These are phyloP conservation scores for Fusarium phyllophilum DNA, from an alignment of 2,329 filamentous ascomycete species.

Conservation along the genomic window DNA sequence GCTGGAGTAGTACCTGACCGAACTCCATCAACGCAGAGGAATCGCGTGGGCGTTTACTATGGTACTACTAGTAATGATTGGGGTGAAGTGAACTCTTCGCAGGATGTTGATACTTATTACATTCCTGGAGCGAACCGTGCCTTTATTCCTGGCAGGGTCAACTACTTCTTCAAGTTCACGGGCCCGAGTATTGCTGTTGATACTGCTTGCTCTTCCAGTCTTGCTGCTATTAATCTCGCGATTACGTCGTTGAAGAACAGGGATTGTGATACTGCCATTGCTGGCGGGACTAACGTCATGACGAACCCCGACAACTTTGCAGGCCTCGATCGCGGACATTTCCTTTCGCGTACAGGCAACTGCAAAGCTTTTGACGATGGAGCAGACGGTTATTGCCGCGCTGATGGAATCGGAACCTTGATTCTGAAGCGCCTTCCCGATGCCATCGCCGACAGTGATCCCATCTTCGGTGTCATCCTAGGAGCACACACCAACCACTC, in stretches of 20 bases:
- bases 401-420: slow-evolving; percentile 78
- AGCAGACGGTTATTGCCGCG: slow-evolving; percentile 85
- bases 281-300: slow-evolving; percentile 77
- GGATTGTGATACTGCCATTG: slow-evolving; percentile 83
- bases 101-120: slow-evolving; percentile 71
- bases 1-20: slow-evolving; percentile 74
- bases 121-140: slow-evolving; percentile 57
- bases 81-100: slow-evolving; percentile 77
- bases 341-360: slow-evolving; percentile 60
- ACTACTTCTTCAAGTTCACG: slow-evolving; percentile 81
- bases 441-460: slow-evolving; percentile 32
- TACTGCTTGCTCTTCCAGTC: slow-evolving; percentile 82
- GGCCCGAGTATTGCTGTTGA: slow-evolving; percentile 78
- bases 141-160: slow-evolving; percentile 69
- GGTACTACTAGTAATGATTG: slow-evolving; percentile 81
- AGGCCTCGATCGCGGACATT: slow-evolving; percentile 71
- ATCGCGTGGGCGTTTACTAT: slow-evolving; percentile 77
- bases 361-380: slow-evolving; percentile 76
- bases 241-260: slow-evolving; percentile 73
- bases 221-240: slow-evolving; percentile 74
- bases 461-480: slow-evolving; percentile 36
- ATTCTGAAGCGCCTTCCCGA: slow-evolving; percentile 72
- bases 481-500: slow-evolving; percentile 39
- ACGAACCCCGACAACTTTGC: slow-evolving; percentile 74
- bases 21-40: slow-evolving; percentile 70